Percentiles rank a stretch among this genome's conserved stretches.
Evolutionary conservation across 1,284 basidiomycete species (phyloP).

Genomic region (Cutaneotrichosporon sp.): DNA sequence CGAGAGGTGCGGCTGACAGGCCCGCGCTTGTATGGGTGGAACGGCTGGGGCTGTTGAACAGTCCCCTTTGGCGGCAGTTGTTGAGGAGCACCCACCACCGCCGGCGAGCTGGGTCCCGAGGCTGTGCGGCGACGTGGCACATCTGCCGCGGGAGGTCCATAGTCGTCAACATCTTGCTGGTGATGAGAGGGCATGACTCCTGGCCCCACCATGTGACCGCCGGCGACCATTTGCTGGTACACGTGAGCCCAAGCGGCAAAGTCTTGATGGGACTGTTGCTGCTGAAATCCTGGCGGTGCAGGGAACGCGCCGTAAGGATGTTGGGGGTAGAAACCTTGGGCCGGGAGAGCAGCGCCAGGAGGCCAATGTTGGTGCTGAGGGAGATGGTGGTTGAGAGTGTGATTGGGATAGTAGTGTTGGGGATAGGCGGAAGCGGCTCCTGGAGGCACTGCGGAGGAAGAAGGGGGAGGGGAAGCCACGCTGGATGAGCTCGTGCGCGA

Average conservation of each 20-base stretch:
- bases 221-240: slow-evolving; percentile 45
- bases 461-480: slow-evolving; percentile 10
- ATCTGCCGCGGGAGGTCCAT: slow-evolving; percentile 2
- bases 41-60: slow-evolving; percentile 10
- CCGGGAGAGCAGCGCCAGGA: slow-evolving; percentile 14
- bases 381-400: slow-evolving; percentile 5
- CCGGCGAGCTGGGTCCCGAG: slow-evolving; percentile 21
- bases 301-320: slow-evolving; percentile 23
- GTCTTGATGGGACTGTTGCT: slow-evolving; percentile 35
- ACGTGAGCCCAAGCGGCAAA: slow-evolving; percentile 46
- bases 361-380: neutral
- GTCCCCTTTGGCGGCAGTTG: neutral
- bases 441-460: slow-evolving; percentile 20
- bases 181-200: slow-evolving; percentile 23
- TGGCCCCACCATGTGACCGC: slow-evolving; percentile 23
- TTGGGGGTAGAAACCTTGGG: slow-evolving; percentile 33
- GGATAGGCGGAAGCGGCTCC: slow-evolving; percentile 10
- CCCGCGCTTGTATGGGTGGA: slow-evolving; percentile 31
- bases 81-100: too few species aligned
- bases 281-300: slow-evolving; percentile 23
- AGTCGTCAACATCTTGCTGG: slow-evolving; percentile 18
- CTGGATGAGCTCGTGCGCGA: slow-evolving; percentile 21
- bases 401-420: slow-evolving; percentile 2
- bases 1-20: slow-evolving; percentile 12
- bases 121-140: slow-evolving; percentile 25